Conservation (phyloP, 2,329 filamentous ascomycete genomes). For the Exophiala dermatitidis region DNA sequence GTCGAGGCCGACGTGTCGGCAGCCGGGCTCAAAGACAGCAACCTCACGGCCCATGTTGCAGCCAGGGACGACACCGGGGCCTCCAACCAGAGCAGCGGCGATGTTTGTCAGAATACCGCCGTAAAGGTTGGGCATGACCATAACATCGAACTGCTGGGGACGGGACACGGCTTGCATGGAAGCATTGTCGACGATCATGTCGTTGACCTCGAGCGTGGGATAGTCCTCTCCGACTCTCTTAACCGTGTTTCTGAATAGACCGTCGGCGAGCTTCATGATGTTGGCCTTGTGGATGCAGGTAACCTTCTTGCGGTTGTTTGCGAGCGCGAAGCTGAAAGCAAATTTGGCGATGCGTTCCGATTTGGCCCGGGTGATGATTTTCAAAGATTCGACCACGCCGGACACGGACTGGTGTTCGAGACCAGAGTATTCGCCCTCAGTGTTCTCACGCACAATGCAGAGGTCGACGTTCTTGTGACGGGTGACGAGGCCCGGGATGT, state of each 20-base stretch:
- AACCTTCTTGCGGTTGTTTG: slow-evolving; percentile 98
- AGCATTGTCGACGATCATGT: slow-evolving; percentile 99
- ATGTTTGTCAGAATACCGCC: slow-evolving; percentile 91
- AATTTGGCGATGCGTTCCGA: slow-evolving; percentile 99
- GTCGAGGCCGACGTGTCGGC: slow-evolving; percentile 97
- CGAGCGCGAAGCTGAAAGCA: slow-evolving; percentile 92
- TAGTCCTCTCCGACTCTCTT: slow-evolving; percentile 89
- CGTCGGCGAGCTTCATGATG: slow-evolving; percentile 99
- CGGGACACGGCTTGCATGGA: slow-evolving; percentile 97
- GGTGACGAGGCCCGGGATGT: slow-evolving; percentile 96
- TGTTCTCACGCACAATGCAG: slow-evolving; percentile 99
- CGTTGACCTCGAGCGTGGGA: slow-evolving; percentile 89
- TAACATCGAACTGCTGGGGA: slow-evolving; percentile 97
- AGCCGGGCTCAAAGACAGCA: slow-evolving; percentile 96
- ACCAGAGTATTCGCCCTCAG: slow-evolving; percentile 98
- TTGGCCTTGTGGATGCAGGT: slow-evolving; percentile 99
- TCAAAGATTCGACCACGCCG: slow-evolving; percentile 96
- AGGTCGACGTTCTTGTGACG: slow-evolving; percentile 96
- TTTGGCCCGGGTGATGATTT: slow-evolving; percentile 99
- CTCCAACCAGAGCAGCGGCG: slow-evolving; percentile 90
- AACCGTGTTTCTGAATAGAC: slow-evolving; percentile 97
- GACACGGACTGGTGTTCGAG: slow-evolving; percentile 96
- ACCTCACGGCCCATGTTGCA: slow-evolving; percentile 99
- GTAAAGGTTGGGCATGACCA: slow-evolving; percentile 90
- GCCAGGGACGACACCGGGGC: slow-evolving; percentile 91